These are phyloP conservation scores for Globisporangium spiculum DNA, from an alignment of 352 stramenopile species.

Conservation along the genomic window DNA sequence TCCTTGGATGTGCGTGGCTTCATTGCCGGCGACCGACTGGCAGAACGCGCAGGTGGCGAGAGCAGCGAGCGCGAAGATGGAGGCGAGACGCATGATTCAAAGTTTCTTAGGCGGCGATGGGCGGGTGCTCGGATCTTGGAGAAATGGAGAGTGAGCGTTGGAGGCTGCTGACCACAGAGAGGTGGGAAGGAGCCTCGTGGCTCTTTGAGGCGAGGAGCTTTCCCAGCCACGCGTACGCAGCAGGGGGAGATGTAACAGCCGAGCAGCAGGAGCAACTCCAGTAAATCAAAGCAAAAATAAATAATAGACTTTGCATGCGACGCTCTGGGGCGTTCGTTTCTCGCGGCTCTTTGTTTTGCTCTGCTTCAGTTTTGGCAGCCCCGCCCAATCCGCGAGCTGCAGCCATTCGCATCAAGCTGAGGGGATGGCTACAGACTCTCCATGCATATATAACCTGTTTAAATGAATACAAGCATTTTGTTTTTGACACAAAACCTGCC, in stretches of 20 bases:
- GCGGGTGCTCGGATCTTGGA: neutral
- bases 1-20: conserved; percentile 1
- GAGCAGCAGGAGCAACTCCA: neutral
- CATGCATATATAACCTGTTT: neutral
- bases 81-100: conserved; percentile 14
- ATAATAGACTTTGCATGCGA: neutral
- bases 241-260: neutral
- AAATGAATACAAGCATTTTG: no score
- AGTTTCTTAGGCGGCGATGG: neutral
- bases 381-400: neutral
- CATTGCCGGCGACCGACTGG: neutral
- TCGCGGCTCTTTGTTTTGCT: neutral
- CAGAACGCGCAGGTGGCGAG: conserved; percentile 7
- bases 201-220: neutral
- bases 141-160: conserved; percentile 15
- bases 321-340: neutral
- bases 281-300: neutral
- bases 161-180: neutral
- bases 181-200: neutral
- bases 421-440: neutral
- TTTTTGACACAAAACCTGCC: neutral
- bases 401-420: neutral
- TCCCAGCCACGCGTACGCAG: no score
- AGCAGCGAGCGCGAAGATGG: conserved; percentile 12
- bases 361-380: neutral